phyloP scores from a whole-genome alignment of 1,284 basidiomycete species.

The Cutaneotrichosporon sp. region DNA sequence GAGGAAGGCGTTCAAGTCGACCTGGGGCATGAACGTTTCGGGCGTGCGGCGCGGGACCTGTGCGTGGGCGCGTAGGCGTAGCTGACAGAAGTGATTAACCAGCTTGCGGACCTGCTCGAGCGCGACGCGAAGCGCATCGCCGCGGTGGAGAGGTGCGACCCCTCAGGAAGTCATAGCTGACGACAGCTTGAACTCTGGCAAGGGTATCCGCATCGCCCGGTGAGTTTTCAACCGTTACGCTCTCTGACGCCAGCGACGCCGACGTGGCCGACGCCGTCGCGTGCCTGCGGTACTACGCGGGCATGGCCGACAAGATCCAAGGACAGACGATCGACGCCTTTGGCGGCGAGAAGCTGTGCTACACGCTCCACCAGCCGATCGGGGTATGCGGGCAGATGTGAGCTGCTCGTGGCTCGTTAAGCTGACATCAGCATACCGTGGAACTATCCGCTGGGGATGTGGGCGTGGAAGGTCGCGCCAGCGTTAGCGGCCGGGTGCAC shows the following conservation, averaged over 20 bases:
- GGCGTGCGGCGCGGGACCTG: slow-evolving; percentile 68
- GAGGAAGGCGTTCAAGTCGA: slow-evolving; percentile 70
- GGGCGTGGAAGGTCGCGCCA: slow-evolving; percentile 86
- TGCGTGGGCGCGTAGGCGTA: slow-evolving; percentile 14
- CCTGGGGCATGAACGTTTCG: slow-evolving; percentile 83
- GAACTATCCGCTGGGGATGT: slow-evolving; percentile 92
- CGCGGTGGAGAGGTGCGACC: slow-evolving; percentile 59
- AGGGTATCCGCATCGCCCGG: slow-evolving; percentile 71
- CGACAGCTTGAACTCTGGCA: slow-evolving; percentile 66
- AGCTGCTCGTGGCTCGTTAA: background rate
- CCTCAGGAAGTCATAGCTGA: background rate
- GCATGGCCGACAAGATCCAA: slow-evolving; percentile 61
- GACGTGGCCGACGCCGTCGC: slow-evolving; percentile 78
- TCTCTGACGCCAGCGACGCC: slow-evolving; percentile 59
- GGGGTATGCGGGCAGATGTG: slow-evolving; percentile 82
- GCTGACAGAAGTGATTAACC: slow-evolving; percentile 56
- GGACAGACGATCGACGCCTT: slow-evolving; percentile 48
- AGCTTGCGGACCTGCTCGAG: slow-evolving; percentile 86
- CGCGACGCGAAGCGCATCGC: slow-evolving; percentile 62
- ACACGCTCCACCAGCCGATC: slow-evolving; percentile 86
- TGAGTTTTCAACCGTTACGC: slow-evolving; percentile 26
- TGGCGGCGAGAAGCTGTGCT: slow-evolving; percentile 63
- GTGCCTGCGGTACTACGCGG: slow-evolving; percentile 72
- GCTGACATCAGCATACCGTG: slow-evolving; percentile 63
- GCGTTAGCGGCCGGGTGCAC: slow-evolving; percentile 64